Evolutionary conservation across 345 rosid species (phyloP).

Genomic region (Sapria himalayana): DNA sequence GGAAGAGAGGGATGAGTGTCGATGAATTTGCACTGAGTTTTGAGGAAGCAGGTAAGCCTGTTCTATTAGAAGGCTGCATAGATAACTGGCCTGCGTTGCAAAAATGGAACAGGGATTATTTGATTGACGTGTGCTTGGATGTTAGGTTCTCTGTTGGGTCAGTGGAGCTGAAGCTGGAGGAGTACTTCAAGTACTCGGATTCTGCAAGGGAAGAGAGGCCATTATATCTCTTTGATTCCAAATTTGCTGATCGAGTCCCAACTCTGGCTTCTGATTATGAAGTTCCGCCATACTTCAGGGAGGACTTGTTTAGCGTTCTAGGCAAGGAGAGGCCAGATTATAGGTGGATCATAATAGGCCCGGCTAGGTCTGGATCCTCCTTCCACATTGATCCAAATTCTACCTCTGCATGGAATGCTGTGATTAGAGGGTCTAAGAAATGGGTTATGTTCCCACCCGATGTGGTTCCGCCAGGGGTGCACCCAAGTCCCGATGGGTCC

Average conservation of each 20-base stretch:
- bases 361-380: slow-evolving; percentile 89
- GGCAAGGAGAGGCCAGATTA: slow-evolving; percentile 75
- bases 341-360: slow-evolving; percentile 88
- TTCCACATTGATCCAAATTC: slow-evolving; percentile 98
- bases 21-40: slow-evolving; percentile 48
- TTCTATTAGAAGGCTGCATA: slow-evolving; percentile 72
- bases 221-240: slow-evolving; percentile 82
- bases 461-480: slow-evolving; percentile 84
- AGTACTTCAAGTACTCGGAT: slow-evolving; percentile 56
- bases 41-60: slow-evolving; percentile 80
- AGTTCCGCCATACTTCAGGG: slow-evolving; percentile 61
- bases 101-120: slow-evolving; percentile 65
- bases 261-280: slow-evolving; percentile 46
- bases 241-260: slow-evolving; percentile 60
- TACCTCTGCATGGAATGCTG: slow-evolving; percentile 94
- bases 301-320: slow-evolving; percentile 70
- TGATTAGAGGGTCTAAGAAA: slow-evolving; percentile 79
- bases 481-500: slow-evolving; percentile 89
- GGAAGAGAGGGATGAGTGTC: slow-evolving; percentile 51
- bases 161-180: slow-evolving; percentile 63
- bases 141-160: slow-evolving; percentile 62
- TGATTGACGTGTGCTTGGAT: slow-evolving; percentile 28
- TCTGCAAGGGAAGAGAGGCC: slow-evolving; percentile 75
- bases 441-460: slow-evolving; percentile 94
- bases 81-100: slow-evolving; percentile 46